A percentile compares a stretch with the other conserved stretches of the same genome.
Conservation (phyloP, 345 rosid genomes). For the Cardiospermum halicacabum region DNA sequence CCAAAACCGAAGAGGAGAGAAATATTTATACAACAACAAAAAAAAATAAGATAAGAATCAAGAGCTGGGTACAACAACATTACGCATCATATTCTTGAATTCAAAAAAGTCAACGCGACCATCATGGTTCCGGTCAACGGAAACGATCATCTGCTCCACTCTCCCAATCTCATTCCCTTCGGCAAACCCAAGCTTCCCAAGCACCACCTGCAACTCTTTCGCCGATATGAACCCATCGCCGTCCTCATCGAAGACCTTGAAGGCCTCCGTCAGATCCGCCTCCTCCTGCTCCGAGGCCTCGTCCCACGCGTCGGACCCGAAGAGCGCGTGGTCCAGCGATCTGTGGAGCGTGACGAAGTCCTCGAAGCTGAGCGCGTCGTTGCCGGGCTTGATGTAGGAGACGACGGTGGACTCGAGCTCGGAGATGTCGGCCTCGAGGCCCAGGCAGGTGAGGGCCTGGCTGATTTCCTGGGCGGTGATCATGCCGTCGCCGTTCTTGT, state of each 20-base stretch:
- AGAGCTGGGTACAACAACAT: constrained; percentile 38
- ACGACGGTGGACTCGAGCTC: constrained; percentile 54
- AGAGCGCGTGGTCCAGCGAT: constrained; percentile 47
- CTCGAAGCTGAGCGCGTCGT: constrained; percentile 50
- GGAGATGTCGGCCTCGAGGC: constrained; percentile 55
- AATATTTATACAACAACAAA: neutral
- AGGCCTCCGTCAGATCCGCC: constrained; percentile 75
- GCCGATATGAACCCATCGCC: constrained; percentile 92
- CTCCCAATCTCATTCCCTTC: constrained; percentile 67
- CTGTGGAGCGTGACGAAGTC: constrained; percentile 63
- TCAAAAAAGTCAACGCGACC: constrained; percentile 88
- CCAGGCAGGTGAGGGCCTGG: constrained; percentile 60
- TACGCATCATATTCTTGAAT: constrained; percentile 88
- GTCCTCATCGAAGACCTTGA: constrained; percentile 89
- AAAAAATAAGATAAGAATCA: constrained; percentile 7
- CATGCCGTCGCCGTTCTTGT: constrained; percentile 72
- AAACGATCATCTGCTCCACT: constrained; percentile 75
- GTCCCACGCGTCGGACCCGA: constrained; percentile 8
- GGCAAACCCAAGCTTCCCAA: constrained; percentile 64
- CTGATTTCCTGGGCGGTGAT: constrained; percentile 59
- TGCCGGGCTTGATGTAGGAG: constrained; percentile 49
- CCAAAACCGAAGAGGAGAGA: neutral
- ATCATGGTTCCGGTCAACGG: constrained; percentile 74
- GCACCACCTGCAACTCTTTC: constrained; percentile 60
- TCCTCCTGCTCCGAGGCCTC: constrained; percentile 39